Base-by-base conservation (phyloP, 257 asterid species). In the Rhazya stricta region DNA sequence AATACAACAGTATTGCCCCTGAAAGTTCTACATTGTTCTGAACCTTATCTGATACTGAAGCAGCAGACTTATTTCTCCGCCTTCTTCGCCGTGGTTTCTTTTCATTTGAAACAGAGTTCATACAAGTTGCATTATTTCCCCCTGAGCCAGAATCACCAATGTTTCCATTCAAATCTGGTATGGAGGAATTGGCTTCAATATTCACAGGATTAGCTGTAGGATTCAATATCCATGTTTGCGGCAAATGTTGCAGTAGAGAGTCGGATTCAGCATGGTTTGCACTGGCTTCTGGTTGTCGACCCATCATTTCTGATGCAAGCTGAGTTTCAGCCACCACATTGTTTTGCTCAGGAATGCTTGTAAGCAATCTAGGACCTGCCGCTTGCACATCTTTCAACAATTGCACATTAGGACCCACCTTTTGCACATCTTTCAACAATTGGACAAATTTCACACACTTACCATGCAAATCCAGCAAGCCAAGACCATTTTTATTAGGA, bases 161-260 rank as follows among this genome's bases (percentile, higher is more conserved):
- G 69, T 76, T 81, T 32, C 91, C 90, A 32, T 89, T 91, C 90
- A 89, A 84, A 84, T 93, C 98, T 32, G 94, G 98, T 67, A 92
- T 80, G 27, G 54, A 76, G 41, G 92, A 41, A 76, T 81, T 62
- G 46, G 41, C 80, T 69, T 68, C 78, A 32, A 21, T 41, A 51
- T 57, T 62, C 51, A 30, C 61, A 37, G 62, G 9, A 21, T 71
- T 69, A 66, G 73, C 34, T 10, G 82, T 82, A 23, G 21, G 69
- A 79, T 36, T 61, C 65, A 71, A 29, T 53, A 19, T 72, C 85
- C 74, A 76, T 61, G 78, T 18, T 56, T 69, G 74, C 23, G 72
- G 67, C 30, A 83, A 53, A 70, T 63, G 81, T 45, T 69, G 82
- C 42, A 69, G 30, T 65, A 71, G 72, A 19, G 86, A 80, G 56